Conservation (phyloP, 768 basidiomycete genomes). For the Lactarius indigo region DNA sequence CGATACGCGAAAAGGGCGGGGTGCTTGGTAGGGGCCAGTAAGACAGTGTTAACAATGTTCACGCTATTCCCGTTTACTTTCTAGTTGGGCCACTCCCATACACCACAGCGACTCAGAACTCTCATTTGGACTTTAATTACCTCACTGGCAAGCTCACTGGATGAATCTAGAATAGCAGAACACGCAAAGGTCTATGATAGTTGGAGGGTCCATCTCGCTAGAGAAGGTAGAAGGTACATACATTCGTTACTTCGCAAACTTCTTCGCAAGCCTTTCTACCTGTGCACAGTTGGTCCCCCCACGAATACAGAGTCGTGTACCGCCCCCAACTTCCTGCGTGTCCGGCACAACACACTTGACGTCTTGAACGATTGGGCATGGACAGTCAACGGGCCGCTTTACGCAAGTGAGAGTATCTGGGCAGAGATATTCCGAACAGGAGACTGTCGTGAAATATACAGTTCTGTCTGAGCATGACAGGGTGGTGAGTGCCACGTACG, state of each 20-base stretch:
- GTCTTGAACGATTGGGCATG: constrained; percentile 74
- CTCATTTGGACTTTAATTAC: too few relatives aligned
- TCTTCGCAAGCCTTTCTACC: constrained; percentile 52
- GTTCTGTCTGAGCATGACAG: background rate
- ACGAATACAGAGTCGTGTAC: constrained; percentile 67
- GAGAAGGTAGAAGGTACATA: background rate
- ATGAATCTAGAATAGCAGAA: too few relatives aligned
- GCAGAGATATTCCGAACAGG: constrained; percentile 73
- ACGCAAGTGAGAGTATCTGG: constrained; percentile 74
- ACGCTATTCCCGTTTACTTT: background rate
- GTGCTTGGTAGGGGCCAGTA: too few relatives aligned
- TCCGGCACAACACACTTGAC: constrained; percentile 76
- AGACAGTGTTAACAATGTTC: background rate
- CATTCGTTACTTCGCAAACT: constrained; percentile 33
- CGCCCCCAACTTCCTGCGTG: constrained; percentile 45
- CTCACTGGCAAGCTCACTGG: too few relatives aligned
- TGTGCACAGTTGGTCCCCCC: constrained; percentile 58
- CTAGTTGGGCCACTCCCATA: background rate
- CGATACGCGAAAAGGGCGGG: too few relatives aligned
- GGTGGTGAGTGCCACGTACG: constrained; percentile 8
- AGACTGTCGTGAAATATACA: constrained; percentile 41
- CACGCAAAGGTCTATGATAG: too few relatives aligned
- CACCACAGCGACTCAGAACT: background rate
- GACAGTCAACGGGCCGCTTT: constrained; percentile 57
- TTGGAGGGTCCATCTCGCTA: background rate